Conservation (phyloP, 345 rosid genomes). For the Viola odorata region DNA sequence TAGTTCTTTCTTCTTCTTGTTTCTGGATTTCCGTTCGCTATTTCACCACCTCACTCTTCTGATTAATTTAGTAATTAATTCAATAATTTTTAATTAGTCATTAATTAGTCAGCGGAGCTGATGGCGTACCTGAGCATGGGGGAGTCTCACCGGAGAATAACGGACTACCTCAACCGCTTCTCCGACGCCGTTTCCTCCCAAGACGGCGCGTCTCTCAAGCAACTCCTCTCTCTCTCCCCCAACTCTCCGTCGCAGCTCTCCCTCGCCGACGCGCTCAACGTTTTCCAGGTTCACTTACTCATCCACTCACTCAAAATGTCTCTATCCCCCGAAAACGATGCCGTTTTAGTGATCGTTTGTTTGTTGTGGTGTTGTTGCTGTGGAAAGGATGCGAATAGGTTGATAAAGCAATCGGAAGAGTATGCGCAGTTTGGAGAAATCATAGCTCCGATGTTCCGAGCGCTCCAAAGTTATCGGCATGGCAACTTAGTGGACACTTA, state of each 20-base stretch:
- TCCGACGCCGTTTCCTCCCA: constrained; percentile 64
- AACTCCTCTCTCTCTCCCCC: constrained; percentile 68
- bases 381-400: constrained; percentile 58
- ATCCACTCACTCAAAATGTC: not conserved
- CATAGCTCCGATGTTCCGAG: constrained; percentile 57
- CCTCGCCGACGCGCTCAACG: constrained; percentile 82
- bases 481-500: constrained; percentile 72
- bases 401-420: constrained; percentile 73
- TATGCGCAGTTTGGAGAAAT: constrained; percentile 70
- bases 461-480: constrained; percentile 62
- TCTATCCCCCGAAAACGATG: not conserved
- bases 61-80: not conserved
- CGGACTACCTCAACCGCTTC: constrained; percentile 70
- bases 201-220: constrained; percentile 57
- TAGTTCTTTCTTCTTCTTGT: too few relatives aligned
- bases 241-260: constrained; percentile 52
- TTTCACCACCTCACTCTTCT: not conserved
- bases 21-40: too few relatives aligned
- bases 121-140: constrained; percentile 57
- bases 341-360: not conserved
- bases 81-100: not conserved
- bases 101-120: too few relatives aligned
- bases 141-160: constrained; percentile 77
- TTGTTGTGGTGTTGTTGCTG: not conserved
- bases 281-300: constrained; percentile 12